Base-by-base conservation (phyloP, 192 early-diverging fungal species). In the Chytriomyces sp. region DNA sequence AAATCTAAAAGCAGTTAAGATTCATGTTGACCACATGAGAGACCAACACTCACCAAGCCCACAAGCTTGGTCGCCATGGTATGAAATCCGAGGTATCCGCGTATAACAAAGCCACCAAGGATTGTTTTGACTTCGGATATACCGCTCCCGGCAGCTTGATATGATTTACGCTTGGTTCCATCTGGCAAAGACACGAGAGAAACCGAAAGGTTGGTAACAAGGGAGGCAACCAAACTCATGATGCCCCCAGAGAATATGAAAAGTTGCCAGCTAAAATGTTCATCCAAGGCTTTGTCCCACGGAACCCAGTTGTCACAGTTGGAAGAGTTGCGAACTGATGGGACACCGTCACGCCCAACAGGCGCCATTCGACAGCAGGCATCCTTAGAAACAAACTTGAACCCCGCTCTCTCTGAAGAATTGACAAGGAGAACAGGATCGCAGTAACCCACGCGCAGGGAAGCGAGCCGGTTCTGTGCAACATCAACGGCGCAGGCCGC, bases 41-140 rank as follows among this genome's bases (percentile, higher is more conserved):
- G 17, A 14, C 55, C 14, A 5, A 25, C n/a, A 38, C 79, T 80
- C 73, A 91, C 89, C 40, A 94, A 77, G 36, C 91, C 92, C 61
- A 93, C 70, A 69, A 87, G 86, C 78, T 98, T 98, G 40, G 93
- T 88, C 52, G 92, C 52, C 33, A 96, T 78, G 19, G 93, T 96
- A 70, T 89, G 85, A 39, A 93, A 77, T 17, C 93, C 93, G 36
- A 96, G 80, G 78, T 93, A 96, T 22, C 91, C 90, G 37, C 91
- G 85, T 54, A 96, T 93, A 30, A 96, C 92, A 84, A 96, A 96
- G 5, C 95, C 95, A 55, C 93, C 92, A 39, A 96, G 76, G 32
- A 96, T 96, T 17, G 91, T 91, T 78, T 96, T 96, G 41, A 96
- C 89, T 75, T 96, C 95, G 22, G 90, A 82, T 25, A 91, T 89